Evolutionary conservation across 1,284 basidiomycete genomes (phyloP), one percentile per base, ranked within the genome.

Genomic region (Trametes polyzona): DNA sequence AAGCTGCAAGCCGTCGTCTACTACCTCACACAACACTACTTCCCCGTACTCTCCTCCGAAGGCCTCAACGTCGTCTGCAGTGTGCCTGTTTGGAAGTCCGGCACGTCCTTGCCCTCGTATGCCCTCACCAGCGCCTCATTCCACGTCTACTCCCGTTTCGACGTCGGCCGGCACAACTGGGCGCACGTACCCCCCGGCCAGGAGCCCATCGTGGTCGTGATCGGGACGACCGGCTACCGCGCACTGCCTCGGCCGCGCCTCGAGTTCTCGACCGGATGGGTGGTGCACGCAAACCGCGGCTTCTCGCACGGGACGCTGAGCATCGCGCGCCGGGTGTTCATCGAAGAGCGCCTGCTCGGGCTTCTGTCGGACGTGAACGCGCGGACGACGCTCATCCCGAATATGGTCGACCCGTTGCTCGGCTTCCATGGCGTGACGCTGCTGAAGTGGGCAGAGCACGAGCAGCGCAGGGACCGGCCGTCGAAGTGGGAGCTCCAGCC

Each of bases 41-140:
- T 75, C 65, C 49, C 59, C 2, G 58, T 65, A 17, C 50, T 74
- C 17, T 56, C 60, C 23, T 43, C 61, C 4, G 56, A 59, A 11
- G 71, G 68, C 19, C 58, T 70, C 32, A 63, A 73, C 63, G 61
- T 75, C 48, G 50, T 75, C 40, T 65, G 70, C 53, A 70, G 69
- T 21, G 55, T 73, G 21, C 73, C 73, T 8, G 56, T 72, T 50
- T 70, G 66, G 65, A 65, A 57, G 40, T 17, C 61, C 12, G 61
- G 59, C 37, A 24, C 47, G 19, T 57, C 53, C 11, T 53, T 65
- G n/a, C 64, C 67, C 10, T 65, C 66, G 1, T 65, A 64, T 51
- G 66, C 65, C 8, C 61, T 73, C 50, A 73, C 72, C 2, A 63
- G 60, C 47, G 58, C 70, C 52, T 53, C 56, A 19, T 73, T 69